phyloP scores from a whole-genome alignment of 2,329 filamentous ascomycete species.

The Paraconiothyrium sp. region DNA sequence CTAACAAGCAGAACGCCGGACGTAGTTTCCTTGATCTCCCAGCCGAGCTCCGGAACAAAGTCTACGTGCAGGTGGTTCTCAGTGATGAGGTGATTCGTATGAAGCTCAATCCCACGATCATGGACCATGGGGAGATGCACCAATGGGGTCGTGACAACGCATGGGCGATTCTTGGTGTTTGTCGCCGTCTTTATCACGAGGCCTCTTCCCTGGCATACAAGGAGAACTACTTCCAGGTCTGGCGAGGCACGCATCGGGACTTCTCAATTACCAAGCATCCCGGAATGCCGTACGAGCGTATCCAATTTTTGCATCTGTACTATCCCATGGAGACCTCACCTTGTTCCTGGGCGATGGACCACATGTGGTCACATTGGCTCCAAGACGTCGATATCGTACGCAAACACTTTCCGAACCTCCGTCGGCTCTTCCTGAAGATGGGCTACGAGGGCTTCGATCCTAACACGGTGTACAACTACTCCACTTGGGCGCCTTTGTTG shows the following conservation, averaged over 20 bases:
- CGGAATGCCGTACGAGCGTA: conserved; percentile 11
- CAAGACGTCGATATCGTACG: not conserved
- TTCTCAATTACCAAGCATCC: conserved; percentile 10
- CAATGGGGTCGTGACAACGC: conserved; percentile 8
- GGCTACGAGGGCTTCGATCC: conserved; percentile 1
- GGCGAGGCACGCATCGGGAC: conserved; percentile 5
- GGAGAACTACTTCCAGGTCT: conserved; percentile 6
- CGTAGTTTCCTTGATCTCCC: conserved; percentile 7
- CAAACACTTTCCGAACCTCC: conserved; percentile 6
- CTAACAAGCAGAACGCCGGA: not conserved
- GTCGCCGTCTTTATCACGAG: conserved; percentile 7
- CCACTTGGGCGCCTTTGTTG: conserved; percentile 1
- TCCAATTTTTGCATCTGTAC: not conserved
- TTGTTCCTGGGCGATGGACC: not conserved
- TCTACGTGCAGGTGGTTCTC: conserved; percentile 4
- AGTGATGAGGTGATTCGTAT: not conserved
- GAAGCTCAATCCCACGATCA: conserved; percentile 12
- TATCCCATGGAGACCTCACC: not conserved
- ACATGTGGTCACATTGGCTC: conserved; percentile 11
- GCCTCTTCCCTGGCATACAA: not conserved
- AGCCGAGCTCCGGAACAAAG: conserved; percentile 1
- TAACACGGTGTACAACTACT: not conserved
- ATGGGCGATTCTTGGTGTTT: conserved; percentile 8
- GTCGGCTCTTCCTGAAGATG: conserved; percentile 3
- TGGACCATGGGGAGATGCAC: not conserved